Percentiles rank a stretch among this genome's conserved stretches.
These are phyloP conservation scores for Xylariaceae sp. DNA, from an alignment of 2,329 filamentous ascomycete genomes.

Conservation along the genomic window DNA sequence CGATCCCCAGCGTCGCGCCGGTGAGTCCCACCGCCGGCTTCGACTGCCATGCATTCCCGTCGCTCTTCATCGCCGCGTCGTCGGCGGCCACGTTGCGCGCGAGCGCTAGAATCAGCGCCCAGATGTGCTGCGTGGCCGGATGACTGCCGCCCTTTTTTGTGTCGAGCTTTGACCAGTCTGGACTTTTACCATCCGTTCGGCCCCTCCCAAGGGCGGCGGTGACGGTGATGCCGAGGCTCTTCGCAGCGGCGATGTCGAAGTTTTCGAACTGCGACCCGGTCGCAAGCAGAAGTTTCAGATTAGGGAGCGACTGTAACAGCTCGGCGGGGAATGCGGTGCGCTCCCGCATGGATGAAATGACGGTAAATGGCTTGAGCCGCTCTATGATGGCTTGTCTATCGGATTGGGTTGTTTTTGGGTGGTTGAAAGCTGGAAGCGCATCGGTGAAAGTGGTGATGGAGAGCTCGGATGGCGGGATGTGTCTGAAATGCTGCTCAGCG, in stretches of 20 bases:
- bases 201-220: slow-evolving; percentile 50
- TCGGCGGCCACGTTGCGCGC: slow-evolving; percentile 62
- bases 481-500: slow-evolving; percentile 49
- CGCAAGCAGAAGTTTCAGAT: slow-evolving; percentile 64
- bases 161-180: slow-evolving; percentile 21
- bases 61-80: slow-evolving; percentile 57
- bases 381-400: slow-evolving; percentile 51
- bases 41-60: slow-evolving; percentile 58
- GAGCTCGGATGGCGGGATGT: slow-evolving; percentile 43
- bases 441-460: slow-evolving; percentile 29
- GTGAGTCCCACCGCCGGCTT: slow-evolving; percentile 57
- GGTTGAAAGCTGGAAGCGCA: slow-evolving; percentile 16
- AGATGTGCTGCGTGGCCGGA: slow-evolving; percentile 58
- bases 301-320: slow-evolving; percentile 59
- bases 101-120: slow-evolving; percentile 59
- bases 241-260: slow-evolving; percentile 58
- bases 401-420: slow-evolving; percentile 33
- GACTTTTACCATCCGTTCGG: slow-evolving; percentile 25
- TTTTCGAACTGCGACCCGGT: slow-evolving; percentile 62
- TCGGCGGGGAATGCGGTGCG: slow-evolving; percentile 62
- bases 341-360: slow-evolving; percentile 65
- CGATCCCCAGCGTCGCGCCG: slow-evolving; percentile 61
- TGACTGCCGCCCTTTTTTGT: slow-evolving; percentile 42
- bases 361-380: slow-evolving; percentile 58
- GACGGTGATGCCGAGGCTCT: slow-evolving; percentile 52